A percentile compares a stretch with the other conserved stretches of the same genome.
Evolutionary conservation across 495 filamentous ascomycete species (phyloP).

Genomic region (Aspergillus saccharolyticus): DNA sequence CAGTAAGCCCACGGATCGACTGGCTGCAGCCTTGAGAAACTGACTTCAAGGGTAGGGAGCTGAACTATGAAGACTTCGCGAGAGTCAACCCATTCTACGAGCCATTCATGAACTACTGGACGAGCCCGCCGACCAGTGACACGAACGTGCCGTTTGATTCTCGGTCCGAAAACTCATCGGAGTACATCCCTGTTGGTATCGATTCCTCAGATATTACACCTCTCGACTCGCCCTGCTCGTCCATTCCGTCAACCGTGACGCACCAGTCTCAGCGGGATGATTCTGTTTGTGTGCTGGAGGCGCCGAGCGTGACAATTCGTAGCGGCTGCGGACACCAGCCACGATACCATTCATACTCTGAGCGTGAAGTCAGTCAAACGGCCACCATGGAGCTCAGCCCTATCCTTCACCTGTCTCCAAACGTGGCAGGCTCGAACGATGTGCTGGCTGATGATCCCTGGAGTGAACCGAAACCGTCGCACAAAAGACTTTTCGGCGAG

Average conservation of each 20-base stretch:
- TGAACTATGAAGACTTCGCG: constrained; percentile 26
- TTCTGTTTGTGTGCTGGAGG: neutral
- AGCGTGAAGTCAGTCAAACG: constrained; percentile 6
- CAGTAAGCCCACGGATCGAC: constrained; percentile 13
- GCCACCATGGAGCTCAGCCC: constrained; percentile 8
- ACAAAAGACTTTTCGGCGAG: constrained; percentile 52
- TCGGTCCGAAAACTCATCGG: constrained; percentile 10
- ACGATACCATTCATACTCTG: constrained; percentile 8
- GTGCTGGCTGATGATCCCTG: neutral
- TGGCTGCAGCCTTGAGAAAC: neutral
- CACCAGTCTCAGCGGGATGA: neutral
- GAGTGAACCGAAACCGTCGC: neutral
- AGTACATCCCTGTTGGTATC: neutral
- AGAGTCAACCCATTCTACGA: constrained; percentile 33
- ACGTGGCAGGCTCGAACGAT: neutral
- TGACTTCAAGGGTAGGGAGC: constrained; percentile 16
- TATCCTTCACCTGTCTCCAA: neutral
- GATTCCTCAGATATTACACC: neutral
- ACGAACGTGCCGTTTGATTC: constrained; percentile 4
- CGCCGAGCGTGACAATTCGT: constrained; percentile 1
- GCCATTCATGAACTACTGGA: constrained; percentile 21
- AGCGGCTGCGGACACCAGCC: constrained; percentile 8
- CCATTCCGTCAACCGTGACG: neutral
- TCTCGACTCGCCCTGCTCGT: too few relatives aligned
- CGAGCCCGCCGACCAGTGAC: neutral